Base-by-base conservation (phyloP, 257 asterid species). In the Plantago elongata region DNA sequence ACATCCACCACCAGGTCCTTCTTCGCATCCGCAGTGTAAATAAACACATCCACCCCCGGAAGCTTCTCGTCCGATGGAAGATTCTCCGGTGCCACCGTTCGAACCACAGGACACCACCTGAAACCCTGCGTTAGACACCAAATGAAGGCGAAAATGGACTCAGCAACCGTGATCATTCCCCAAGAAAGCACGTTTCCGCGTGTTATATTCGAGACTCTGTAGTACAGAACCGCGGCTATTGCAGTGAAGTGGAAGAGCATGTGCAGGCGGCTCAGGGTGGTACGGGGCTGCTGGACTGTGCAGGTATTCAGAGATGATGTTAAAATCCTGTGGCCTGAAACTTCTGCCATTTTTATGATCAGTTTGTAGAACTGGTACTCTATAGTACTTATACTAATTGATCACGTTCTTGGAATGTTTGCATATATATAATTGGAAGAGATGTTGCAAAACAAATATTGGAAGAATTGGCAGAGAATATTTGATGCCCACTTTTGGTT, bases 1-100 rank as follows among this genome's bases (percentile, higher is more conserved):
- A 88, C 95, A 72, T 81, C 92, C 47, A 83, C 74, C 74, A 85
- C 92, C 13, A 94, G 91, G 68, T 88, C 96, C 69, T 85, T 88
- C 54, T 61, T 69, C 9, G 95, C 88, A 62, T 87, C 91, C 7
- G 89, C 90, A 14, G 94, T 84, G 72, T 89, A 86, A 10, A 88
- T 37, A 13, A 85, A 81, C 44, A 83, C 96, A 63, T 88, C 96
- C 38, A 88, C 71, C 3, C 67, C 74, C 0, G 95, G 96, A 2
- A 88, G 70, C 40, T 64, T 57, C 0, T 49, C 64, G 11, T 84
- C 85, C 11, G 52, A 34, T 0, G 95, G 90, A 12, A 89, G 87
- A 74, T 84, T 86, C 71, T 75, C 80, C 46, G 55, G 80, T 63
- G 58, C 71, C 62, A 65, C 95, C 5, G 83, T 56, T 40, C 97